These are phyloP conservation scores for Grifola frondosa DNA, from an alignment of 1,284 basidiomycete species.

Conservation along the genomic window DNA sequence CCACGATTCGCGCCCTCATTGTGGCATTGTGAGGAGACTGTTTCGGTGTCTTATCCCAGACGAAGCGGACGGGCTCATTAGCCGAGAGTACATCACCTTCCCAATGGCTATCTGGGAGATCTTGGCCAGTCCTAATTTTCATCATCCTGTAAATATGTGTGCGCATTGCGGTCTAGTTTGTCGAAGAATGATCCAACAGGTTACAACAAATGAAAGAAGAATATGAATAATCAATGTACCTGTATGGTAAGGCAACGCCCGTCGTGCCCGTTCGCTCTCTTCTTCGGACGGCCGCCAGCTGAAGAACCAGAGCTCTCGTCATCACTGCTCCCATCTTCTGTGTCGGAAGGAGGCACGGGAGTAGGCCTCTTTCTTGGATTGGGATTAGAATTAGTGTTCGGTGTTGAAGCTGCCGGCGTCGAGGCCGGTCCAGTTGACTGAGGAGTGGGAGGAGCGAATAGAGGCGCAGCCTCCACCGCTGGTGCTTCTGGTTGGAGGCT, in stretches of 20 bases:
- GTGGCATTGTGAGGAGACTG: conserved; percentile 68
- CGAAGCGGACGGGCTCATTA: conserved; percentile 62
- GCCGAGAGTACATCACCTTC: conserved; percentile 48
- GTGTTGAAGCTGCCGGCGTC: conserved; percentile 5
- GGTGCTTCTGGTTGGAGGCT: too few relatives aligned
- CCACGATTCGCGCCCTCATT: conserved; percentile 64
- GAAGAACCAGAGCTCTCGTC: conserved; percentile 33
- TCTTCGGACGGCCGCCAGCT: conserved; percentile 35
- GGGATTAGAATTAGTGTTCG: conserved; percentile 9
- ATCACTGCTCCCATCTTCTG: conserved; percentile 28
- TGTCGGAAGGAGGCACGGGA: conserved; percentile 26
- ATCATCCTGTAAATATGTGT: conserved; percentile 58
- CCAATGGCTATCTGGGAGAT: conserved; percentile 57
- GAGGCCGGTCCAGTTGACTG: conserved; percentile 9
- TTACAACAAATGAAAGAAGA: conserved; percentile 4
- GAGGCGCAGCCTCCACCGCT: background rate
- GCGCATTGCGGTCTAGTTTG: too few relatives aligned
- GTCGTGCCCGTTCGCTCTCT: conserved; percentile 59
- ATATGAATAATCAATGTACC: conserved; percentile 36
- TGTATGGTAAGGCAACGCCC: conserved; percentile 63
- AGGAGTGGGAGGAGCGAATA: conserved; percentile 8
- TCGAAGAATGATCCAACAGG: conserved; percentile 51
- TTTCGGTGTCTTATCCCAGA: conserved; percentile 72
- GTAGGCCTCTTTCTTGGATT: conserved; percentile 33
- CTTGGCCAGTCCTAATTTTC: conserved; percentile 52